phyloP scores from a whole-genome alignment of 2,329 filamentous ascomycete genomes.

The Fusarium sp. region DNA sequence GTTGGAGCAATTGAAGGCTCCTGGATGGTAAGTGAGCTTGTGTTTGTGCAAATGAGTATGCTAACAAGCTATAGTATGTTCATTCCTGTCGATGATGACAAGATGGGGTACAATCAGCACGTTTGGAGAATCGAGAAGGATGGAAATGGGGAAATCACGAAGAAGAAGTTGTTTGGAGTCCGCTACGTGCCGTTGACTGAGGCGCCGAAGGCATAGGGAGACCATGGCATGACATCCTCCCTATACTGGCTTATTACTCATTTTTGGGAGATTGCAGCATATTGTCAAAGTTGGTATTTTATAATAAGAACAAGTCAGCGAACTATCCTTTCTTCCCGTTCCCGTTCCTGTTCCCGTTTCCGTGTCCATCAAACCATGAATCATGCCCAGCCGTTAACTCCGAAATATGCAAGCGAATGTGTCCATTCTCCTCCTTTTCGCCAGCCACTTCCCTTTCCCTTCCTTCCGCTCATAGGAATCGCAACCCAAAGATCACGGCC shows the following conservation, averaged over 20 bases:
- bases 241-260: neutral
- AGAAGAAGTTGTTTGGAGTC: conserved; percentile 74
- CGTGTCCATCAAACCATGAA: neutral
- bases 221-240: neutral
- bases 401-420: neutral
- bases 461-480: neutral
- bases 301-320: neutral
- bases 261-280: neutral
- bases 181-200: conserved; percentile 83
- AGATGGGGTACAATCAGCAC: conserved; percentile 63
- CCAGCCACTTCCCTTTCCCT: neutral
- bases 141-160: conserved; percentile 67
- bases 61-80: conserved; percentile 67
- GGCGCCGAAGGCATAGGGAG: conserved; percentile 57
- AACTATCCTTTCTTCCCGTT: neutral
- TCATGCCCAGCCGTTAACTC: neutral
- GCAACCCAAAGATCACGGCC: conserved; percentile 28
- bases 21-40: conserved; percentile 68
- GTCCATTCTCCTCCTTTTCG: neutral
- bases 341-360: neutral
- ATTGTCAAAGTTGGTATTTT: neutral
- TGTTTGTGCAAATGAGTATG: too few species aligned
- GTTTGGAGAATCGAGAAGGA: conserved; percentile 82
- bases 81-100: conserved; percentile 75
- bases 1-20: conserved; percentile 79